Evolutionary conservation across 495 filamentous ascomycete species (phyloP), one percentile per base, ranked within the genome.

Genomic region (Penicillium waksmanii): DNA sequence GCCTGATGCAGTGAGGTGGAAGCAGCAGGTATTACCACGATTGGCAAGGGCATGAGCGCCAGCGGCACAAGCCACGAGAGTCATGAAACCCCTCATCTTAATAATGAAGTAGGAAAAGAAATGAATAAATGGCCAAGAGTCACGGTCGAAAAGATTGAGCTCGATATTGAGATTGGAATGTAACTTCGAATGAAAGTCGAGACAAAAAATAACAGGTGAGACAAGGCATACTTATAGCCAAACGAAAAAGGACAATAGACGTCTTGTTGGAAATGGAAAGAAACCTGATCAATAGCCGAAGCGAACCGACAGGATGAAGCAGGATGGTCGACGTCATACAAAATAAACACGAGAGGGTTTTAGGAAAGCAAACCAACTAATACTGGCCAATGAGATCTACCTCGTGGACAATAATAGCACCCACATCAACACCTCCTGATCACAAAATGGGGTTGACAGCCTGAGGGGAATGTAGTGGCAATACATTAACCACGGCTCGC

Each of bases 1-100:
- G n/a, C 80, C 78, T 23, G 75, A 71, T 12, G 79, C 71, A 12
- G 69, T 72, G 31, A 84, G 58, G 31, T 74, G 70, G 64, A 84
- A 84, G 68, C 80, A 80, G 56, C 81, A 84, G 52, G 56, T 69
- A 51, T 54, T 61, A 27, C 54, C 58, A 25, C 74, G 67, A 46
- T 64, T 34, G 57, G 74, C 63, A 40, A 78, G 65, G 48, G 73
- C 77, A 57, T 75, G 63, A 17, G 70, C 58, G 18, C 72, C 65
- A 27, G 65, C 72, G 60, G 70, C 70, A 49, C 74, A 69, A 54
- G 68, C 71, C 38, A 68, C 70, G 8, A 76, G 34, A 10, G 67
- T 65, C 27, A 64, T 55, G 31, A 72, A 61, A 55, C 63, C 66
- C 64, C 65, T 69, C 71, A 76, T 76, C 2, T 52, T 63, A 7